Evolutionary conservation across 31 red algal species (phyloP).

Genomic region (Odonthalia washingtoniensis): DNA sequence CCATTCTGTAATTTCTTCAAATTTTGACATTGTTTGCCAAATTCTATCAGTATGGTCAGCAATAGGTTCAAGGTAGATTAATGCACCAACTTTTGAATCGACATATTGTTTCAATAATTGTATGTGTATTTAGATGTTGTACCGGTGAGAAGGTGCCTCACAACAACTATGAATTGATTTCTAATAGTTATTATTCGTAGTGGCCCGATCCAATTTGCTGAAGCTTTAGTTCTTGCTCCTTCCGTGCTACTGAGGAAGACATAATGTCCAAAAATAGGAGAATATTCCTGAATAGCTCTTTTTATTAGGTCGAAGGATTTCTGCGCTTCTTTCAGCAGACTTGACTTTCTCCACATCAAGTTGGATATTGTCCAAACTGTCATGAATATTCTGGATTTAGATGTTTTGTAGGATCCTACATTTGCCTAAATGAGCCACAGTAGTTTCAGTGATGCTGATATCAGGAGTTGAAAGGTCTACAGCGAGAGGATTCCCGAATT

Average conservation of each 20-base stretch:
- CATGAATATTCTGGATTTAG: background rate
- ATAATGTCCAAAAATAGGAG: background rate
- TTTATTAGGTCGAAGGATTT: background rate
- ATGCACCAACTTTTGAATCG: background rate
- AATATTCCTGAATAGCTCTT: background rate
- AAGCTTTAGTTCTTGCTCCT: background rate
- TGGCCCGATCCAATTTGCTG: background rate
- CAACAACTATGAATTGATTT: background rate
- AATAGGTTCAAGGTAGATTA: background rate
- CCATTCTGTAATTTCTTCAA: background rate
- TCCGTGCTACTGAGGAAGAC: background rate
- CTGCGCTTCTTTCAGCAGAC: background rate
- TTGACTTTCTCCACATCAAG: background rate
- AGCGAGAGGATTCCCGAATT: background rate
- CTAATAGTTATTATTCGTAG: background rate
- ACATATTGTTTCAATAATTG: background rate
- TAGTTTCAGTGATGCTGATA: no score
- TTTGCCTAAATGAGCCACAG: no score
- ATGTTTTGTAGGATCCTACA: no score
- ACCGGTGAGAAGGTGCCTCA: background rate
- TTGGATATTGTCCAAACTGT: background rate
- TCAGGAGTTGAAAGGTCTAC: background rate
- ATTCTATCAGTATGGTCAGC: background rate
- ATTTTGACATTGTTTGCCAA: background rate
- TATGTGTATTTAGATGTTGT: background rate